Percentiles rank a stretch among this genome's conserved stretches.
phyloP scores from a whole-genome alignment of 2,329 filamentous ascomycete genomes.

The Canariomyces notabilis region DNA sequence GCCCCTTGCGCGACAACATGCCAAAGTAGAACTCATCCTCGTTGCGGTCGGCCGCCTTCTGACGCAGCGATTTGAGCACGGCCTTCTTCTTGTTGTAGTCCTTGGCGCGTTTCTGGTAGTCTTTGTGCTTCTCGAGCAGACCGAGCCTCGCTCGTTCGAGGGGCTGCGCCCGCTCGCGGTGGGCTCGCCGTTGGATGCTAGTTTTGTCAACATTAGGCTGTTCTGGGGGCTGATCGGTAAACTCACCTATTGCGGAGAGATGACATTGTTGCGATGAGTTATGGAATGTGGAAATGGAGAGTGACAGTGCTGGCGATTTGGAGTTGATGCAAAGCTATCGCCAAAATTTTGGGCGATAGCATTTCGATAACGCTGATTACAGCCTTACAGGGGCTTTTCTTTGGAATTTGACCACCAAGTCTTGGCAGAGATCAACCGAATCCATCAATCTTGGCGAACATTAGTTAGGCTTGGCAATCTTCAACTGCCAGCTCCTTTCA shows the following conservation, averaged over 20 bases:
- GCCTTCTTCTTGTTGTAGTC: slow-evolving; percentile 63
- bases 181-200: slow-evolving; percentile 47
- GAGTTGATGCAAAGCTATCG: not conserved
- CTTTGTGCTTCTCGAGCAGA: slow-evolving; percentile 92
- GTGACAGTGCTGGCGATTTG: not conserved
- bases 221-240: not conserved
- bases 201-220: slow-evolving; percentile 1
- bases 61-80: slow-evolving; percentile 52
- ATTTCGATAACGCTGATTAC: not conserved
- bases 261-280: slow-evolving; percentile 19
- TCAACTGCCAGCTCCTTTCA: not conserved
- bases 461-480: not conserved
- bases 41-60: slow-evolving; percentile 61
- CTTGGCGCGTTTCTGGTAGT: slow-evolving; percentile 60
- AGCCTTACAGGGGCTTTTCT: no score
- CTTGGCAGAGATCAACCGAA: no score
- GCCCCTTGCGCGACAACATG: slow-evolving; percentile 59
- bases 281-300: not conserved
- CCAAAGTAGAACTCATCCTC: slow-evolving; percentile 71
- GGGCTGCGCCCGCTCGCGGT: slow-evolving; percentile 86
- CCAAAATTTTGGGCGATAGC: not conserved
- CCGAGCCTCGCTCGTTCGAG: slow-evolving; percentile 79
- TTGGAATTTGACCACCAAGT: no score
- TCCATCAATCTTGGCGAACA: not conserved
- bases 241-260: slow-evolving; percentile 25